These are phyloP conservation scores for Madurella fahalii DNA, from an alignment of 2,329 filamentous ascomycete genomes.

Conservation along the genomic window DNA sequence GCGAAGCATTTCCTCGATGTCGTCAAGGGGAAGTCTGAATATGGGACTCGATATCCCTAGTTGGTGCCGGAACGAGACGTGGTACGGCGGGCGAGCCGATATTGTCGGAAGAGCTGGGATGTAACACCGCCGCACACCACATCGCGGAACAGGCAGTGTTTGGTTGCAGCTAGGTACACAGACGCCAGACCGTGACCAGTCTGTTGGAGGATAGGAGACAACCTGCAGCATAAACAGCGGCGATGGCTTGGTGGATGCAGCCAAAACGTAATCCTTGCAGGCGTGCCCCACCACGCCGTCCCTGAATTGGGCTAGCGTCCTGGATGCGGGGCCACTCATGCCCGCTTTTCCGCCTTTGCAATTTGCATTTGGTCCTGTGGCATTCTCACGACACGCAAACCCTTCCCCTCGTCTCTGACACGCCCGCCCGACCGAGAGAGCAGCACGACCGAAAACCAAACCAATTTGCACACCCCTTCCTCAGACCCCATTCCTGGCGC, in stretches of 20 bases:
- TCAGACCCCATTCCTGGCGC: conserved; percentile 7
- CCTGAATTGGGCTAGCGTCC: conserved; percentile 9
- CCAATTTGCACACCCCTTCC: conserved; percentile 5
- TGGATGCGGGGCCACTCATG: conserved; percentile 14
- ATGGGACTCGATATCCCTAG: conserved; percentile 32
- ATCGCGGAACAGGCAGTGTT: too few species aligned
- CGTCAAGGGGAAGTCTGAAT: conserved; percentile 38
- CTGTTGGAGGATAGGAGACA: too few species aligned
- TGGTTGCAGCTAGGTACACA: too few species aligned
- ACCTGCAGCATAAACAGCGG: neutral
- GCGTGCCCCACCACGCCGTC: neutral
- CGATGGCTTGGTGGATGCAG: neutral
- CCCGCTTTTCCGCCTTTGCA: conserved; percentile 19
- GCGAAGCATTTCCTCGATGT: conserved; percentile 40
- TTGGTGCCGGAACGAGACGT: too few species aligned
- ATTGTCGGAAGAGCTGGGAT: too few species aligned
- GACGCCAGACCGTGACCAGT: too few species aligned
- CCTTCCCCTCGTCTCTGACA: conserved; percentile 18
- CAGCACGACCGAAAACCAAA: conserved; percentile 6
- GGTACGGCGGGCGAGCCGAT: too few species aligned
- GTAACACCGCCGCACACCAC: too few species aligned
- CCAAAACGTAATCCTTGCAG: conserved; percentile 1
- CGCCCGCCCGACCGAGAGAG: conserved; percentile 11
- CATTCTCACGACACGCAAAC: conserved; percentile 25
- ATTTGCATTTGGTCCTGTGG: conserved; percentile 21